These are phyloP conservation scores for Wickerhamiella kurtzmanii DNA, from an alignment of 805 yeast species.

Conservation along the genomic window DNA sequence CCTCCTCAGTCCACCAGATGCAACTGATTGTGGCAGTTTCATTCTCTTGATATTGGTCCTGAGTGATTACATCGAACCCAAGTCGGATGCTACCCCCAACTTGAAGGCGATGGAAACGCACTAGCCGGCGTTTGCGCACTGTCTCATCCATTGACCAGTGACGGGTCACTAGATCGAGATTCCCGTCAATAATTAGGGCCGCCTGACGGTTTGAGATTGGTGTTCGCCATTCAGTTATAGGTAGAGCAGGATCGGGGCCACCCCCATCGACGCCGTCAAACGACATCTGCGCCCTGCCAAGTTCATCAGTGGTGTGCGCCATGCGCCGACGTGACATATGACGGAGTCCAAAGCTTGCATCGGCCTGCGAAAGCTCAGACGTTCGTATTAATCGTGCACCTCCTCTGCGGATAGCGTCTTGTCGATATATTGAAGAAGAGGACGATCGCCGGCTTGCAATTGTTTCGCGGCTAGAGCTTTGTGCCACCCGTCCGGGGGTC, in stretches of 20 bases:
- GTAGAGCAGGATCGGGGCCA: neutral
- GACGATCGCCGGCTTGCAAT: neutral
- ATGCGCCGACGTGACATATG: neutral
- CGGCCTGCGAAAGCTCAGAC: neutral
- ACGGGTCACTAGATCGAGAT: conserved; percentile 26
- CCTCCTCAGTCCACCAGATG: conserved; percentile 40
- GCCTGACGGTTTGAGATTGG: neutral
- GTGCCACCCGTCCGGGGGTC: neutral
- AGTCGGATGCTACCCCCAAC: conserved; percentile 15
- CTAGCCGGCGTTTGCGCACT: conserved; percentile 33
- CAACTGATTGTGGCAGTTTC: conserved; percentile 42
- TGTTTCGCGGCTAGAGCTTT: neutral
- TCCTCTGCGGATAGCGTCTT: neutral
- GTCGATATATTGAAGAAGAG: neutral
- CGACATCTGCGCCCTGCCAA: neutral
- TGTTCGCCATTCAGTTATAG: neutral
- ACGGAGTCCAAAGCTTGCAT: neutral
- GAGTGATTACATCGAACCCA: conserved; percentile 28
- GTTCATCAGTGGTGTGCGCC: neutral
- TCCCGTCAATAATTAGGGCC: conserved; percentile 16
- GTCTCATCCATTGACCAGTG: conserved; percentile 37
- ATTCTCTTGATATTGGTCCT: conserved; percentile 26
- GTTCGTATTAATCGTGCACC: neutral
- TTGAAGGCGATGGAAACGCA: conserved; percentile 30
- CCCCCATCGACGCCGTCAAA: neutral